Base-by-base conservation (phyloP, 352 stramenopile species). In the Phytophthora sansomeana region DNA sequence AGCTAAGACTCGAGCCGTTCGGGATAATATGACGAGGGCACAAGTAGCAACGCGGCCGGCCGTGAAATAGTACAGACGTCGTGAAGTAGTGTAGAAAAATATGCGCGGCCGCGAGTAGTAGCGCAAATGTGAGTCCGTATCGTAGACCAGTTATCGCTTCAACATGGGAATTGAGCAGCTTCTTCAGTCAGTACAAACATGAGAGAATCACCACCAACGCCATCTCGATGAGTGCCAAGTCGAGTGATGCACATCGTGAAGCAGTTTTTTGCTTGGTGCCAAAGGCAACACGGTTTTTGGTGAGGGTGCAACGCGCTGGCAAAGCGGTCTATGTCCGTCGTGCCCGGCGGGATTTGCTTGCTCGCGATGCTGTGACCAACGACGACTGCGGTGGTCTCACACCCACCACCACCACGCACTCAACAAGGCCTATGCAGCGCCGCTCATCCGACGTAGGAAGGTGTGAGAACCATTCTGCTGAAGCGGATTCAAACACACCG, bases 31-130 rank as follows among this genome's bases (percentile, higher is more conserved):
- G 64, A 74, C 48, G 58, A 67, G 42, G 39, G 39, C 26, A 28
- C 8, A 39, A 62, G 28, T 41, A 53, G 13, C 24, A 58, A 51
- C 46, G 53, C 44, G 49, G 53, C 59, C 65, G 65, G 49, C 53
- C 59, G 66, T 70, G 59, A 74, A 69, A 33, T 60, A 72, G 54
- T 58, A 58, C 21, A 24, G 21, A 24, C 47, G 58, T 65, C 42
- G 52, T 67, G 30, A 43, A 72, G 62, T 72, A 53, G 69, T 76
- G 63, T 69, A 64, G 47, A 66, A 66, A 53, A 67, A 61, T 75
- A 63, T 75, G 58, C 62, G 44, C 68, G 57, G 68, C 59, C 60
- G 53, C 29, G 44, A 21, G 38, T 16, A 58, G 39, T 19, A 68
- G 50, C 66, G 36, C 52, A 46, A 30, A 57, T 66, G 48, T 69